phyloP scores from a whole-genome alignment of 1,284 basidiomycete genomes.

The Meira miltonrushii region DNA sequence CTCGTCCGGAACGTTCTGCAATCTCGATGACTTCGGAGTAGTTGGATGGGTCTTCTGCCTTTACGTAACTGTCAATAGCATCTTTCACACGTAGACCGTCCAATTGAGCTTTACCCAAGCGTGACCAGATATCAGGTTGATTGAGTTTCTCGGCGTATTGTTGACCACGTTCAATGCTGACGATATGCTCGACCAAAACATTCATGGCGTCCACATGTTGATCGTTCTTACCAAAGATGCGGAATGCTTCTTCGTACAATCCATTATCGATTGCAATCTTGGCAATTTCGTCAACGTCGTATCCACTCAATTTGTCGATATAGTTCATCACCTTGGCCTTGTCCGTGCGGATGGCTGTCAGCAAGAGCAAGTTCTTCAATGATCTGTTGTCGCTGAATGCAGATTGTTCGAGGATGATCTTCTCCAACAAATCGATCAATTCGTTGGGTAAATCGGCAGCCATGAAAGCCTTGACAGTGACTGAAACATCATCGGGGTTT shows the following conservation, averaged over 20 bases:
- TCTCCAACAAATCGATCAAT: constrained; percentile 94
- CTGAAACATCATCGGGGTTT: constrained; percentile 95
- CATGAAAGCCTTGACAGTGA: constrained; percentile 98
- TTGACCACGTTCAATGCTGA: constrained; percentile 91
- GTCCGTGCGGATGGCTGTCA: constrained; percentile 95
- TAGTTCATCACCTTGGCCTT: constrained; percentile 98
- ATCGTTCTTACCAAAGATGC: constrained; percentile 48
- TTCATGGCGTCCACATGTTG: constrained; percentile 72
- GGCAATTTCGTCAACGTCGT: constrained; percentile 90
- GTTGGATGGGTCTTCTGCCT: constrained; percentile 93
- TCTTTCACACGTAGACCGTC: constrained; percentile 98
- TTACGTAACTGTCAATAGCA: constrained; percentile 98
- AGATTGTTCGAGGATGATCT: constrained; percentile 94
- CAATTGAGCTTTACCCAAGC: constrained; percentile 97
- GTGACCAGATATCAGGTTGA: constrained; percentile 91
- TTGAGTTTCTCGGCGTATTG: constrained; percentile 97
- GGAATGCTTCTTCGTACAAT: constrained; percentile 89
- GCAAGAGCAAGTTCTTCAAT: constrained; percentile 71
- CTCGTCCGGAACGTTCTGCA: constrained; percentile 88
- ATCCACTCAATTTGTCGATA: constrained; percentile 94
- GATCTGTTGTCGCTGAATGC: constrained; percentile 86
- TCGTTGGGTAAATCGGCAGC: constrained; percentile 94
- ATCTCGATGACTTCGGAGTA: constrained; percentile 96
- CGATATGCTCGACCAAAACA: constrained; percentile 95
- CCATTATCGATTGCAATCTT: constrained; percentile 95